Conservation (phyloP, 2,329 filamentous ascomycete genomes). For the Cryphonectria nitschkei region DNA sequence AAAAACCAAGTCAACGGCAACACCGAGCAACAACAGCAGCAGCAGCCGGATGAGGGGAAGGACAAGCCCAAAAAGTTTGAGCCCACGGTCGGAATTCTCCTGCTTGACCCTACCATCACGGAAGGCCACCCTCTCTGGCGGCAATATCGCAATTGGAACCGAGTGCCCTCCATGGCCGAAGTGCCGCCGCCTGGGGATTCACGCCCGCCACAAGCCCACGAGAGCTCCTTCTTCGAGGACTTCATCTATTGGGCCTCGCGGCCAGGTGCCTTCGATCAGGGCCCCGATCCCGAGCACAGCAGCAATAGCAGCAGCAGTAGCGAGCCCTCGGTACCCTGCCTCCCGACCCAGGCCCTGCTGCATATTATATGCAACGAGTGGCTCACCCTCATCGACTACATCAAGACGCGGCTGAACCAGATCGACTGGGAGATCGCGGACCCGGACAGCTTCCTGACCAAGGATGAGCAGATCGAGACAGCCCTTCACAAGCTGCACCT, state of each 20-base stretch:
- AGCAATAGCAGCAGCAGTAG: not conserved
- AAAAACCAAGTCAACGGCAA: constrained; percentile 20
- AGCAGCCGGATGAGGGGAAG: too few relatives aligned
- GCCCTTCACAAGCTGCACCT: constrained; percentile 35
- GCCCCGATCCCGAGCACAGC: not conserved
- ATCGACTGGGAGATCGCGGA: constrained; percentile 36
- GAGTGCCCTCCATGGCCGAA: constrained; percentile 20
- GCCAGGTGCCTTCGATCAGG: constrained; percentile 26
- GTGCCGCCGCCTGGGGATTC: not conserved
- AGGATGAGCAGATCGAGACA: constrained; percentile 31
- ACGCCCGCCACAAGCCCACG: not conserved
- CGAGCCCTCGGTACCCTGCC: constrained; percentile 23
- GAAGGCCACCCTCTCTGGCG: constrained; percentile 33
- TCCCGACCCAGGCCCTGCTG: constrained; percentile 34
- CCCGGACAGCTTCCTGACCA: constrained; percentile 32
- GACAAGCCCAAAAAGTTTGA: constrained; percentile 8
- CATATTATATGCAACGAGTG: constrained; percentile 35
- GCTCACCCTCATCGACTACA: constrained; percentile 36
- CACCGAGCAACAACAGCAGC: not conserved
- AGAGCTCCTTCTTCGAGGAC: constrained; percentile 32
- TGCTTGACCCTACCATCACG: constrained; percentile 18
- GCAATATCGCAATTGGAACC: constrained; percentile 33
- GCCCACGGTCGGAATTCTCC: constrained; percentile 25
- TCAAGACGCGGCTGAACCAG: constrained; percentile 36
- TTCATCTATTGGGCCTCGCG: constrained; percentile 36